Evolutionary conservation across 2,329 filamentous ascomycete species (phyloP).

Genomic region (Pseudogymnoascus verrucosus): DNA sequence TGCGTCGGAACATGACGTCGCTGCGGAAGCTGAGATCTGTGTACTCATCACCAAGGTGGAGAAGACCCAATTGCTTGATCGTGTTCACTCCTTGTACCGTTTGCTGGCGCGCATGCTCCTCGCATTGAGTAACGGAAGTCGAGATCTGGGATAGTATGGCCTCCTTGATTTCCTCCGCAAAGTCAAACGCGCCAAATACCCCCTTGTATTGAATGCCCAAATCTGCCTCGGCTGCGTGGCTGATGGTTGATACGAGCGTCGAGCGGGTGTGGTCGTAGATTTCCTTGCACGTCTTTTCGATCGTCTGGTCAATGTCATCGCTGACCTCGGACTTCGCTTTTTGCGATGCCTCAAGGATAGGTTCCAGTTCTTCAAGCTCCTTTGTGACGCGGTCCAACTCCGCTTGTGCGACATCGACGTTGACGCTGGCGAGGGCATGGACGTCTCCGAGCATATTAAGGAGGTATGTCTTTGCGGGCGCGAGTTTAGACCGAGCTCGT

Average conservation of each 20-base stretch:
- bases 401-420: constrained; percentile 74
- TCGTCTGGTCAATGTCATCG: constrained; percentile 71
- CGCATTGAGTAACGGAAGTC: constrained; percentile 67
- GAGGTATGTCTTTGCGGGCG: constrained; percentile 90
- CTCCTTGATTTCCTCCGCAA: constrained; percentile 84
- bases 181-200: constrained; percentile 75
- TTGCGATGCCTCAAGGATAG: constrained; percentile 74
- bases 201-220: constrained; percentile 83
- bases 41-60: constrained; percentile 84
- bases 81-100: constrained; percentile 74
- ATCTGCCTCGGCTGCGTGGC: constrained; percentile 65
- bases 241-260: constrained; percentile 67
- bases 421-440: constrained; percentile 73
- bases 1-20: constrained; percentile 88
- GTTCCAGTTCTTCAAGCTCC: constrained; percentile 76
- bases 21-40: constrained; percentile 79
- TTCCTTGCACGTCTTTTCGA: constrained; percentile 76
- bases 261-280: constrained; percentile 78
- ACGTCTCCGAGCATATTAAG: constrained; percentile 88
- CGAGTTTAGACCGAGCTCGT: constrained; percentile 87
- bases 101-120: constrained; percentile 73
- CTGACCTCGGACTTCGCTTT: constrained; percentile 72
- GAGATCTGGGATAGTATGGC: constrained; percentile 88
- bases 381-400: constrained; percentile 76
- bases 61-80: constrained; percentile 80